Percentiles rank a stretch among this genome's conserved stretches.
Conservation (phyloP, 192 early-diverging fungal genomes). For the Gaertneriomyces sp. region DNA sequence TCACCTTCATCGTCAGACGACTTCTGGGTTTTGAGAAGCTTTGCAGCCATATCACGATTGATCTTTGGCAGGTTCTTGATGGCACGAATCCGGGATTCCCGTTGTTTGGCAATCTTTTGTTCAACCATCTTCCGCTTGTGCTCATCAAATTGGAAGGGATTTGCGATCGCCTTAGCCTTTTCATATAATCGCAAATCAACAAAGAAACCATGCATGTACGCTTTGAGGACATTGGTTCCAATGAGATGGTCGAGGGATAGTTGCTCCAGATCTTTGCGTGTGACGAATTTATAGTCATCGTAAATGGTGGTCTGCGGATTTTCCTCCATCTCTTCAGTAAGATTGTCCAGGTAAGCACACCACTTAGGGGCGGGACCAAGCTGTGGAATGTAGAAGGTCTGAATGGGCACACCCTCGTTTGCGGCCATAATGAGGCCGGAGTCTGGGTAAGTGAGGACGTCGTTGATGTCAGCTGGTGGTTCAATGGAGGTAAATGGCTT, state of each 20-base stretch:
- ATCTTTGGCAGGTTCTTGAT: slow-evolving; percentile 86
- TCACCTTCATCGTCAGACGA: slow-evolving; percentile 42
- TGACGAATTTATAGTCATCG: slow-evolving; percentile 98
- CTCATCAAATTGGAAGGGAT: slow-evolving; percentile 94
- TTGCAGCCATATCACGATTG: slow-evolving; percentile 80
- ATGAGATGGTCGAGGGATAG: slow-evolving; percentile 89
- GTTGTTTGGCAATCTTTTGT: slow-evolving; percentile 79
- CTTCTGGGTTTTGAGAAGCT: slow-evolving; percentile 53
- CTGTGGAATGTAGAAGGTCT: slow-evolving; percentile 86
- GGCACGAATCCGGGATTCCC: slow-evolving; percentile 82
- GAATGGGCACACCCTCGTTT: slow-evolving; percentile 90
- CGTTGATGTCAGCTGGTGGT: slow-evolving; percentile 88
- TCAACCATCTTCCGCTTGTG: slow-evolving; percentile 74
- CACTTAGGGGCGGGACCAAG: slow-evolving; percentile 90
- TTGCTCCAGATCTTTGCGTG: slow-evolving; percentile 75
- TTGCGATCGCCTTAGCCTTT: slow-evolving; percentile 90
- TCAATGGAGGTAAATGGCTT: slow-evolving; percentile 88
- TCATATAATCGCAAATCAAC: slow-evolving; percentile 93
- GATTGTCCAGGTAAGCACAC: slow-evolving; percentile 92
- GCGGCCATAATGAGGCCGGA: slow-evolving; percentile 87
- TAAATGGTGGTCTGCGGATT: slow-evolving; percentile 77
- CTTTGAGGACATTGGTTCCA: slow-evolving; percentile 86
- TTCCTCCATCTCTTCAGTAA: slow-evolving; percentile 84
- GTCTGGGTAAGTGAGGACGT: slow-evolving; percentile 75
- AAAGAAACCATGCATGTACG: slow-evolving; percentile 99